Evolutionary conservation across 352 stramenopile species (phyloP).

Genomic region (Phytopythium chamaehyphon): DNA sequence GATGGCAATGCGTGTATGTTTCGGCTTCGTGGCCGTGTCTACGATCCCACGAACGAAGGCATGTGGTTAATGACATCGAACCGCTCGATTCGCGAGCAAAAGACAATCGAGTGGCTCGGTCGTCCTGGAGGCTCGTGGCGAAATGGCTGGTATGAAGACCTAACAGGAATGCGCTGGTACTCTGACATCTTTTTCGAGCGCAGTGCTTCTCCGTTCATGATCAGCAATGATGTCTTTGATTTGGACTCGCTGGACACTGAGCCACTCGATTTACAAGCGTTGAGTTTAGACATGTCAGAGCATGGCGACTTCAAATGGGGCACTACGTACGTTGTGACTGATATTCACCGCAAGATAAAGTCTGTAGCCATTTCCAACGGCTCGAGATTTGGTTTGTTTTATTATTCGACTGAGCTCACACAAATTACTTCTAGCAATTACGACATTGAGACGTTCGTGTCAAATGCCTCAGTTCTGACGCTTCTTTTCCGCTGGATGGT

Average conservation of each 20-base stretch:
- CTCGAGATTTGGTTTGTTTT: slow-evolving; percentile 1
- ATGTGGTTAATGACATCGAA: no score
- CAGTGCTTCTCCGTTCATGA: no score
- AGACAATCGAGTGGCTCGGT: not conserved
- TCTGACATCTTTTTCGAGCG: no score
- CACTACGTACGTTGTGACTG: not conserved
- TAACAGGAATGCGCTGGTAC: slow-evolving; percentile 1
- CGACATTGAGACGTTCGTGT: slow-evolving; percentile 1
- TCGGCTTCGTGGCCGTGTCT: no score
- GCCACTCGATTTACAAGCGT: no score
- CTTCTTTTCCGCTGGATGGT: slow-evolving; percentile 6
- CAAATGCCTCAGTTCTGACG: slow-evolving; percentile 2
- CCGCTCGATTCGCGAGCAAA: not conserved
- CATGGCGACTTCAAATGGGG: not conserved
- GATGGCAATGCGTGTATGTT: slow-evolving; percentile 9
- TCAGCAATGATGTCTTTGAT: no score
- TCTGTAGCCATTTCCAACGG: slow-evolving; percentile 6
- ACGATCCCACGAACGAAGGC: no score
- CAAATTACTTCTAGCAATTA: not conserved
- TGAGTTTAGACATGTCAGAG: no score
- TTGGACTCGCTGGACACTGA: no score
- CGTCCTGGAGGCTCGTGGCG: slow-evolving; percentile 1
- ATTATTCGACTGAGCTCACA: not conserved
- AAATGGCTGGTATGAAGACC: slow-evolving; percentile 12
- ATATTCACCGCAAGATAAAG: not conserved